These are phyloP conservation scores for Polymyxa betae DNA, from an alignment of 208 protist genomes.

Conservation along the genomic window DNA sequence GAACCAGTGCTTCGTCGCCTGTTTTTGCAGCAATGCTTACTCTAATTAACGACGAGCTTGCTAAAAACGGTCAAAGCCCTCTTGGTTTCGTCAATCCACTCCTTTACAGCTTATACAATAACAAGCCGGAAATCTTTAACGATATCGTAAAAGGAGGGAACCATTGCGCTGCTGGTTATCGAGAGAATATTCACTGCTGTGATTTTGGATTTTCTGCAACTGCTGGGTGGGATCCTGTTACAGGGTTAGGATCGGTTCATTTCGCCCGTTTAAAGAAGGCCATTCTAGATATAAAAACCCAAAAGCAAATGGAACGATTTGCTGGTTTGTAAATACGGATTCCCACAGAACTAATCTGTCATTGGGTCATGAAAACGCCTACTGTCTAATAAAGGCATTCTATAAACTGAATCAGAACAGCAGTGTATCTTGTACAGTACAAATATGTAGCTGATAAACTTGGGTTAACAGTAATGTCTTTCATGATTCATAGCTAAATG, in stretches of 20 bases:
- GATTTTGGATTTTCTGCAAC: constrained; percentile 63
- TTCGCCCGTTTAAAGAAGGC: too few relatives aligned
- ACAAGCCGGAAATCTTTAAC: constrained; percentile 54
- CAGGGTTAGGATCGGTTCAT: constrained; percentile 59
- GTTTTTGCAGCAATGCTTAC: constrained; percentile 67
- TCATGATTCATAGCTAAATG: too few relatives aligned
- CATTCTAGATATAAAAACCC: too few relatives aligned
- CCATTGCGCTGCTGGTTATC: constrained; percentile 58
- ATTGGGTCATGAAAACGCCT: too few relatives aligned
- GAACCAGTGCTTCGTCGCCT: constrained; percentile 67
- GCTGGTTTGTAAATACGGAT: too few relatives aligned
- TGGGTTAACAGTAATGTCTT: too few relatives aligned
- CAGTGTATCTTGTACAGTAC: too few relatives aligned
- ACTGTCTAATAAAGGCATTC: too few relatives aligned
- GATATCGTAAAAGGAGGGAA: constrained; percentile 57
- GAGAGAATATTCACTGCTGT: constrained; percentile 56
- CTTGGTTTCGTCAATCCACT: constrained; percentile 69
- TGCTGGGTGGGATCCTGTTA: constrained; percentile 64
- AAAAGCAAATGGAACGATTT: too few relatives aligned
- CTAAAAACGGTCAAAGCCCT: constrained; percentile 31
- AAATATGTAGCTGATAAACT: too few relatives aligned
- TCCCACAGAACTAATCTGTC: too few relatives aligned
- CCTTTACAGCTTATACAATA: constrained; percentile 59
- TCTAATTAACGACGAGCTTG: constrained; percentile 60
- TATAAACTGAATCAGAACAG: too few relatives aligned